Base-by-base conservation (phyloP, 2,329 filamentous ascomycete genomes). In the Verticillium tricorpus region DNA sequence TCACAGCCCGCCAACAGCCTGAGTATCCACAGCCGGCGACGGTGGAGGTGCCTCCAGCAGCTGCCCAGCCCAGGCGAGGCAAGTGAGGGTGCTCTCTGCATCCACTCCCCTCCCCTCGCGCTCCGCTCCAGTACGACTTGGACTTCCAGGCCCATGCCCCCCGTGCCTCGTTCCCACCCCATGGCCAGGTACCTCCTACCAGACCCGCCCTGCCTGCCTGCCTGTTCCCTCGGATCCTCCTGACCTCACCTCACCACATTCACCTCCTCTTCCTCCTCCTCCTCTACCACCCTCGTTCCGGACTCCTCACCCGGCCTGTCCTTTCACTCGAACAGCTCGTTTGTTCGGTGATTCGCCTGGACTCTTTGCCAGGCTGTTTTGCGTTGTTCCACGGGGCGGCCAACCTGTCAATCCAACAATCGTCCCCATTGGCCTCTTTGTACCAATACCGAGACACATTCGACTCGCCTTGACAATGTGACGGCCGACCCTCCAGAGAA, bases 241-340 rank as follows among this genome's bases (percentile, higher is more conserved):
- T 57, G 28, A 57, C 55, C 55, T 58, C 56, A 37, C 34, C 56
- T 58, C 56, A 58, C 34, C 56, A 32, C 34, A n/a, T 28, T 45
- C 34, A 15, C 25, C 56, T 58, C 56, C 34, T 58, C 34, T 45
- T 32, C 37, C 28, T 39, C 17, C 32, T 58, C 22, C 32, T 25
- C 34, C 56, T 57, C 56, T 25, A 12, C 17, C 34, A 22, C 6
- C 40, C 50, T 56, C 54, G 15, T 34, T 56, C 17, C 28, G 25
- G 25, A 19, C 28, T n/a, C 54, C 19, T 52, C 45, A 52, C 45
- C n/a, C 45, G 45, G 19, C 45, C 54, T 56, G 31, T 25, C 54
- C 31, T 17, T 56, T 56, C 54, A 32, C 8, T 15, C n/a, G 54
- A 25, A 52, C 45, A 52, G n/a, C 11, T 22, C 12, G 45, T 52